Evolutionary conservation across 768 basidiomycete species (phyloP).

Genomic region (Macrolepiota albuminosa): DNA sequence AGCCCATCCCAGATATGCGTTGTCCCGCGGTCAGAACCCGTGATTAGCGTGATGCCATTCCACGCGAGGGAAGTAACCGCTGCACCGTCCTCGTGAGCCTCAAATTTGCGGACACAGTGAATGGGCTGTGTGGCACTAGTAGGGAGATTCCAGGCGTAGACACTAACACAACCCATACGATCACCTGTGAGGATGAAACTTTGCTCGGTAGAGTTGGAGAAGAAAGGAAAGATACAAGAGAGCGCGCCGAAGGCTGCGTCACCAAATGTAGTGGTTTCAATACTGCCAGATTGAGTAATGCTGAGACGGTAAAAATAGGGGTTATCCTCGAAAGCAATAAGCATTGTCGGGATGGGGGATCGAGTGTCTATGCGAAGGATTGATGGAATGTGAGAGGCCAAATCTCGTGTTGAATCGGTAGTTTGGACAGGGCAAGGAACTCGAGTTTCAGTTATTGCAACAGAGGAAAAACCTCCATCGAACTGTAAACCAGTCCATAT

Average conservation of each 20-base stretch:
- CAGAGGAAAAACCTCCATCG: slow-evolving; percentile 13
- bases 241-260: slow-evolving; percentile 47
- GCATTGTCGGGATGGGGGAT: slow-evolving; percentile 28
- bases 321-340: slow-evolving; percentile 49
- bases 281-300: slow-evolving; percentile 23
- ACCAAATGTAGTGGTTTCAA: slow-evolving; percentile 43
- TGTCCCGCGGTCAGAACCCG: slow-evolving; percentile 60
- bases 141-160: slow-evolving; percentile 48
- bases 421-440: slow-evolving; percentile 31
- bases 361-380: slow-evolving; percentile 24
- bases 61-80: slow-evolving; percentile 58
- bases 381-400: slow-evolving; percentile 10
- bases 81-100: slow-evolving; percentile 59
- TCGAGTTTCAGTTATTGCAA: slow-evolving; percentile 23
- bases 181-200: slow-evolving; percentile 65
- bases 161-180: slow-evolving; percentile 54
- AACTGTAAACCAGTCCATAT: slow-evolving; percentile 43
- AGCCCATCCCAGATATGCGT: slow-evolving; percentile 63
- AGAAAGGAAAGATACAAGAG: slow-evolving; percentile 46
- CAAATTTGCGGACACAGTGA: slow-evolving; percentile 43
- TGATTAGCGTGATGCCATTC: slow-evolving; percentile 54
- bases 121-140: slow-evolving; percentile 10
- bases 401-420: slow-evolving; percentile 8
- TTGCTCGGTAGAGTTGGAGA: slow-evolving; percentile 26
- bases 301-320: slow-evolving; percentile 48